Conservation (phyloP, 163 green algal genomes). For the Chlamydomonas reinhardtii region DNA sequence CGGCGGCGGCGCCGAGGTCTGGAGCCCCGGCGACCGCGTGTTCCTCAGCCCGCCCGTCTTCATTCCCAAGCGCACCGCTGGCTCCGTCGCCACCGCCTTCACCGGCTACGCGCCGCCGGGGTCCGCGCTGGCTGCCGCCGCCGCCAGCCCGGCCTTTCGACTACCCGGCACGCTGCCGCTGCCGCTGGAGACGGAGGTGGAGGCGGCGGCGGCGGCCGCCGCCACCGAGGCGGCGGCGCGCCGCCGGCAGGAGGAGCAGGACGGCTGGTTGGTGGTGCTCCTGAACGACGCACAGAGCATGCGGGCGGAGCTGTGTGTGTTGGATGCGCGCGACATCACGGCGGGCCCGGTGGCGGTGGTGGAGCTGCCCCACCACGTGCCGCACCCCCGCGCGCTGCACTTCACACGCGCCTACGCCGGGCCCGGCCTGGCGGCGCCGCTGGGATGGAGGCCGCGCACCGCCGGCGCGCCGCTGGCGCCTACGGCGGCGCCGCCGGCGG, state of each 20-base stretch:
- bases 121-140: no score
- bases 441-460: constrained; percentile 17
- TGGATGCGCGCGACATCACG: constrained; percentile 63
- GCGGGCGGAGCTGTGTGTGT: constrained; percentile 68
- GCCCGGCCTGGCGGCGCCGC: constrained; percentile 27
- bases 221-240: neutral
- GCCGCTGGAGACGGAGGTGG: neutral
- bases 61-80: constrained; percentile 54
- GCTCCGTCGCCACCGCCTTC: neutral
- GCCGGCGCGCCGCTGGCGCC: neutral
- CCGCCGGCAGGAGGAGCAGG: constrained; percentile 60
- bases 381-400: constrained; percentile 4
- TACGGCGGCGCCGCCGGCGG: no score
- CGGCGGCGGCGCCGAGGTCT: constrained; percentile 23
- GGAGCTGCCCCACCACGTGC: constrained; percentile 67
- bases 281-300: constrained; percentile 66
- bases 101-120: no score
- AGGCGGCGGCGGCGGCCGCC: neutral
- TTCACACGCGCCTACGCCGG: constrained; percentile 25
- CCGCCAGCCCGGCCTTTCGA: no score
- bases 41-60: constrained; percentile 72
- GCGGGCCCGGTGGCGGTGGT: constrained; percentile 62
- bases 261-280: constrained; percentile 76
- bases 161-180: neutral
- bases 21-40: constrained; percentile 37